Percentiles rank a stretch among this genome's conserved stretches.
Evolutionary conservation across 2,329 filamentous ascomycete genomes (phyloP).

Genomic region (Ceratocystis eucalypticola): DNA sequence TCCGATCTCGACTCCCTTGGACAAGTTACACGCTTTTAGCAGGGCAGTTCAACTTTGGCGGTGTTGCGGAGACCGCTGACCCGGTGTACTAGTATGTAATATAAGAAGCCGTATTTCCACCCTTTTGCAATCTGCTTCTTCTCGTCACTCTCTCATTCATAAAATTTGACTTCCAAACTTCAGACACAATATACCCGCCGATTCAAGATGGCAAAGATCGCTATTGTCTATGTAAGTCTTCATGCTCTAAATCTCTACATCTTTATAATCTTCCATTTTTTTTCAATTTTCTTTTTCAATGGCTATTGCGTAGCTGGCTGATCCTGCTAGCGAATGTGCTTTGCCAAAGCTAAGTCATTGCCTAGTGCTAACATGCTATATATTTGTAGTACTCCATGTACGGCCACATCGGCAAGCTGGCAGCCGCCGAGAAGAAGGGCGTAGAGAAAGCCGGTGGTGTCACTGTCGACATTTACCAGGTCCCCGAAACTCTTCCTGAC

Average conservation of each 20-base stretch:
- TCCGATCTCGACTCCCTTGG: background rate
- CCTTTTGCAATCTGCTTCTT: background rate
- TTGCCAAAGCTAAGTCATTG: background rate
- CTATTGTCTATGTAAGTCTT: slow-evolving; percentile 68
- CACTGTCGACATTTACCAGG: slow-evolving; percentile 67
- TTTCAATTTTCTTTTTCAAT: background rate
- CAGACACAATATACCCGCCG: background rate
- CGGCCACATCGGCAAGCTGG: slow-evolving; percentile 74
- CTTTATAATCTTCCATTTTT: background rate
- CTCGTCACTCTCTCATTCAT: background rate
- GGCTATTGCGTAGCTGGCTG: background rate
- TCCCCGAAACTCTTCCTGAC: slow-evolving; percentile 71
- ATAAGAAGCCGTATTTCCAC: background rate
- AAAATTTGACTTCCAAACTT: background rate
- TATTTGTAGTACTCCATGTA: slow-evolving; percentile 73
- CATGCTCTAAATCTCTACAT: slow-evolving; percentile 3
- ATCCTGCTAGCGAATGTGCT: background rate
- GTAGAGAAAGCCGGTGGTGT: slow-evolving; percentile 84
- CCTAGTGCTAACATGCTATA: background rate
- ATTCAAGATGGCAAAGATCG: slow-evolving; percentile 66
- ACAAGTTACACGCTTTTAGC: background rate
- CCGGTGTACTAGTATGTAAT: background rate
- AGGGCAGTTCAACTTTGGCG: background rate
- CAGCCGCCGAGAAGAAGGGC: slow-evolving; percentile 80
- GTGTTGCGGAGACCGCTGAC: background rate